Conservation (phyloP, 2,329 filamentous ascomycete species). For the Cladosporium sp. region DNA sequence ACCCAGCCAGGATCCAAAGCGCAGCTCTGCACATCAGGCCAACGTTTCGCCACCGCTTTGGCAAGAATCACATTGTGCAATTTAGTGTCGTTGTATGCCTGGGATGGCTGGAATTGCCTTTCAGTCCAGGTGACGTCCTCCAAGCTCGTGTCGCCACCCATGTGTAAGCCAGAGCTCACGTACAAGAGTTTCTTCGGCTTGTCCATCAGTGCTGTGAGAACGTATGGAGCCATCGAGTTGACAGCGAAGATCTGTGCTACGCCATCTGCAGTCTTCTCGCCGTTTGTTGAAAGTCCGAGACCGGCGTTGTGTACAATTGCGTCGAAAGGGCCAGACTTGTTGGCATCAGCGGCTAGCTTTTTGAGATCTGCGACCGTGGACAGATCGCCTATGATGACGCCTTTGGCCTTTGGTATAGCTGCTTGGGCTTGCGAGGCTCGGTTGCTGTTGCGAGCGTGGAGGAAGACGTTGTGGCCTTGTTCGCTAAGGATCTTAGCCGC, state of each 20-base stretch:
- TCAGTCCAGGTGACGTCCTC: constrained; percentile 38
- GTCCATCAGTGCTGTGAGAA: constrained; percentile 50
- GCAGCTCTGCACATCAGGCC: constrained; percentile 43
- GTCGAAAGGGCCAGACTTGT: constrained; percentile 50
- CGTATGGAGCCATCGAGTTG: constrained; percentile 56
- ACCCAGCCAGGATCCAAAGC: constrained; percentile 46
- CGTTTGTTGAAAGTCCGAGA: constrained; percentile 40
- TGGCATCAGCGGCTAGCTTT: constrained; percentile 48
- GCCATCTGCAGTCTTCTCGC: constrained; percentile 42
- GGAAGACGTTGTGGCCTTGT: constrained; percentile 52
- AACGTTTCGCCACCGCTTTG: constrained; percentile 49
- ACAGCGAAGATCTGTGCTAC: constrained; percentile 51
- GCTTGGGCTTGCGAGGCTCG: constrained; percentile 48
- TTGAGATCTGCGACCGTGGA: constrained; percentile 49
- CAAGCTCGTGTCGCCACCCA: constrained; percentile 42
- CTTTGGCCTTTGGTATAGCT: constrained; percentile 48
- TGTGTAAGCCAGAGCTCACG: constrained; percentile 50
- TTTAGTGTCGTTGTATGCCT: constrained; percentile 53
- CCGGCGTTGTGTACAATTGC: constrained; percentile 58
- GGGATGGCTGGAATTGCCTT: constrained; percentile 32
- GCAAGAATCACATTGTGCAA: constrained; percentile 54
- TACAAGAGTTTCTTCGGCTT: constrained; percentile 50
- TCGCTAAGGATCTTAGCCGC: constrained; percentile 49
- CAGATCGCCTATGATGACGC: constrained; percentile 52
- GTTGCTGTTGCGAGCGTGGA: constrained; percentile 55